Conservation (phyloP, 768 basidiomycete species). For the Boletus vermiculosoides region DNA sequence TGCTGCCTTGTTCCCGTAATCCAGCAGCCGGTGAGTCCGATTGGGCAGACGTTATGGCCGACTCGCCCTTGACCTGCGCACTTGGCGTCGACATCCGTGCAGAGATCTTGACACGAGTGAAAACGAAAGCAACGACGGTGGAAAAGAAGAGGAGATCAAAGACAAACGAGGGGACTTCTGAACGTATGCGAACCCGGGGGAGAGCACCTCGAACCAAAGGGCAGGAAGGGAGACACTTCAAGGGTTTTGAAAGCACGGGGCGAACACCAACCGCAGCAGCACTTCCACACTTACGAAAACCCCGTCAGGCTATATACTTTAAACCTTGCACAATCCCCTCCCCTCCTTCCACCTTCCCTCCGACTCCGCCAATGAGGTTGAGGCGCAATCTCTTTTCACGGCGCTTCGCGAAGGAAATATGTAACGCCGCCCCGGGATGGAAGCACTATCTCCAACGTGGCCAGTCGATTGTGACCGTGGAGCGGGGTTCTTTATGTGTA, state of each 20-base stretch:
- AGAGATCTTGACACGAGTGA: background rate
- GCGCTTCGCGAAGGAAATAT: slow-evolving; percentile 13
- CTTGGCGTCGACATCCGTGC: slow-evolving; percentile 16
- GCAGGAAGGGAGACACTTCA: background rate
- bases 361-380: slow-evolving; percentile 18
- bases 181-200: background rate
- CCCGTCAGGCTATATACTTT: slow-evolving; percentile 20
- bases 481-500: background rate
- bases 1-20: slow-evolving; percentile 1
- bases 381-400: slow-evolving; percentile 14
- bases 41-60: background rate
- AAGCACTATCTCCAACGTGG: slow-evolving; percentile 19
- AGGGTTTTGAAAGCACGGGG: background rate
- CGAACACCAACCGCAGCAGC: background rate
- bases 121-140: background rate
- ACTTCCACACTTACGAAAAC: background rate
- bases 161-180: background rate
- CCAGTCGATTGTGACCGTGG: background rate
- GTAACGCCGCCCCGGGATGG: slow-evolving; percentile 1
- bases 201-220: background rate
- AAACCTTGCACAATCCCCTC: background rate
- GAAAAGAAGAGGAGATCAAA: background rate
- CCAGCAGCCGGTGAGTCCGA: background rate
- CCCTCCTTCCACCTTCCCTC: slow-evolving; percentile 18
- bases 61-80: slow-evolving; percentile 1